Percentiles rank a stretch among this genome's conserved stretches.
Evolutionary conservation across 179 eudicot genomes (phyloP).

Genomic region (Gypsophila paniculata): DNA sequence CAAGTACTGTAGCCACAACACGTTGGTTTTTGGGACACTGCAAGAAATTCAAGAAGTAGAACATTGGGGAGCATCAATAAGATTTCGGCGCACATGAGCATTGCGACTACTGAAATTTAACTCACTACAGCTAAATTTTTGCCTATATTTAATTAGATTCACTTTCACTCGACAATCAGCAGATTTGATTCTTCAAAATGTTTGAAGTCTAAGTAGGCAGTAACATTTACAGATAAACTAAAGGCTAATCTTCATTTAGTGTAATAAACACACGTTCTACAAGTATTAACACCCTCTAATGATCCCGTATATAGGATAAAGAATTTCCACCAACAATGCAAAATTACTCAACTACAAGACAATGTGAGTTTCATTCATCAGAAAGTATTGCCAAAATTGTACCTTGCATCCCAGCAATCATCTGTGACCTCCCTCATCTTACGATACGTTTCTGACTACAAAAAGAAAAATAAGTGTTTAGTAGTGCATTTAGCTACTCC

Average conservation of each 20-base stretch:
- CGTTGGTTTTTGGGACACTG: conserved; percentile 95
- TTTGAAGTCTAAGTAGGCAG: not conserved
- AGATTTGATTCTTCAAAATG: not conserved
- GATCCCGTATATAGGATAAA: not conserved
- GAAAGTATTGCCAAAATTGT: conserved; percentile 10
- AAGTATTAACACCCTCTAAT: not conserved
- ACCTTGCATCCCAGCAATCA: conserved; percentile 99
- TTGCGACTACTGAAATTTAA: conserved; percentile 1
- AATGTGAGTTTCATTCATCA: not conserved
- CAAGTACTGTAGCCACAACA: conserved; percentile 88
- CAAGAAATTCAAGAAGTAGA: conserved; percentile 16
- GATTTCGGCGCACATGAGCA: not conserved
- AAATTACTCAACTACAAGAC: not conserved
- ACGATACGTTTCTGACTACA: conserved; percentile 86
- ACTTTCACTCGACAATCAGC: not conserved
- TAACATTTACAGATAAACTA: not conserved
- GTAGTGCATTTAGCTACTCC: not conserved
- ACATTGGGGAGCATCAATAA: not conserved
- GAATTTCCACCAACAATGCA: conserved; percentile 4
- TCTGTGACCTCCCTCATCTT: conserved; percentile 84
- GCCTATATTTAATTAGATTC: not conserved
- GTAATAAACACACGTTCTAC: not conserved
- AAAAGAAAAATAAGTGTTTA: conserved; percentile 8
- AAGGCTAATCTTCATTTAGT: not conserved
- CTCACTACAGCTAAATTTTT: not conserved